These are phyloP conservation scores for Aspergillaceae sp. DNA, from an alignment of 2,329 filamentous ascomycete species.

Conservation along the genomic window DNA sequence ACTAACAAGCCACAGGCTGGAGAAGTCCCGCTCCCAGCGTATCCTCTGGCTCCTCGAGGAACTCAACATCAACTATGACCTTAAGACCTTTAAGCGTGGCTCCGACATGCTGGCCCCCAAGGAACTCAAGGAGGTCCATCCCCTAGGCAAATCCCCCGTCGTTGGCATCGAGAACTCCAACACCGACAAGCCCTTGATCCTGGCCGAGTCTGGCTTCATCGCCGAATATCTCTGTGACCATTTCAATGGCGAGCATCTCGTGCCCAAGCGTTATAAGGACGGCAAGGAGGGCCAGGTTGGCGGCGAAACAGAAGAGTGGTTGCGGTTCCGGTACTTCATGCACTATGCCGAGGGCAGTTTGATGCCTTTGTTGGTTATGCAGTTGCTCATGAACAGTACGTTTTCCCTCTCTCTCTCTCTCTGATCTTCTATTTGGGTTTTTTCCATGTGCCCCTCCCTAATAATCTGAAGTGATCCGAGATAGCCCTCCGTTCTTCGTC, in stretches of 20 bases:
- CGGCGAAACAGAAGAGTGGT: slow-evolving; percentile 52
- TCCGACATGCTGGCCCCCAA: slow-evolving; percentile 60
- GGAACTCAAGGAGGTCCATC: slow-evolving; percentile 68
- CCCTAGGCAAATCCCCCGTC: slow-evolving; percentile 78
- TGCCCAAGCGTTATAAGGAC: slow-evolving; percentile 43
- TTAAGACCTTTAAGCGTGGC: slow-evolving; percentile 68
- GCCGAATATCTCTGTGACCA: slow-evolving; percentile 71
- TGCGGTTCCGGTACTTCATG: slow-evolving; percentile 60
- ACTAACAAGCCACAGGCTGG: slow-evolving; percentile 60
- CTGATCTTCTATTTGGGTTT: no score
- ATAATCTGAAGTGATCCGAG: slow-evolving; percentile 33
- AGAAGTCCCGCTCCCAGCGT: slow-evolving; percentile 72
- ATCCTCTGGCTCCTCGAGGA: slow-evolving; percentile 82
- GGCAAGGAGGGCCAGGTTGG: slow-evolving; percentile 49
- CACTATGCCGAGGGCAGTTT: slow-evolving; percentile 80
- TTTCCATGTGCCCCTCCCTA: no score
- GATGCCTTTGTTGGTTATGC: slow-evolving; percentile 61
- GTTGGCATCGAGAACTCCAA: slow-evolving; percentile 52
- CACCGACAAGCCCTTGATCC: slow-evolving; percentile 45
- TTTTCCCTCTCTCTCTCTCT: slow-evolving; percentile 3
- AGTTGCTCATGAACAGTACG: slow-evolving; percentile 53
- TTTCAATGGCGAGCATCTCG: slow-evolving; percentile 42
- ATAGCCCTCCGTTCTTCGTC: slow-evolving; percentile 58
- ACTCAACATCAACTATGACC: slow-evolving; percentile 66
- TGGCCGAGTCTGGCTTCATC: slow-evolving; percentile 77